These are phyloP conservation scores for Rubus idaeus DNA, from an alignment of 306 rosid species.

Conservation along the genomic window DNA sequence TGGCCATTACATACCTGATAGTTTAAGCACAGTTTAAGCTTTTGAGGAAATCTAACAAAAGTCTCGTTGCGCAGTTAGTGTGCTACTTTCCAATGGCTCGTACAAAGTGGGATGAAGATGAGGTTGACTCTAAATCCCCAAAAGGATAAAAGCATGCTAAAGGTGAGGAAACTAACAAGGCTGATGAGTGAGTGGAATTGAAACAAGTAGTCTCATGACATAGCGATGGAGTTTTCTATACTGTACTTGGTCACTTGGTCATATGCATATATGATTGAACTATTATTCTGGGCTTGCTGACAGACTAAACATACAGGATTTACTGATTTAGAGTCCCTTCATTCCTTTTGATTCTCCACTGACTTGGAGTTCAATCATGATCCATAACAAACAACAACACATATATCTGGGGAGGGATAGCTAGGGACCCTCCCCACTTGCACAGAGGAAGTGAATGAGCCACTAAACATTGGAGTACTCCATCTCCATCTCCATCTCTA, in stretches of 20 bases:
- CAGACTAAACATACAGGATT: slow-evolving; percentile 37
- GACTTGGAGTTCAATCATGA: slow-evolving; percentile 44
- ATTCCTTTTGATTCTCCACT: slow-evolving; percentile 49
- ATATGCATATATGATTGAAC: slow-evolving; percentile 38
- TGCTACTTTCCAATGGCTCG: slow-evolving; percentile 9
- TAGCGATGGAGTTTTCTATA: slow-evolving; percentile 28
- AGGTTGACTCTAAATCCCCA: slow-evolving; percentile 26
- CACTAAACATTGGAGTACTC: slow-evolving; percentile 52
- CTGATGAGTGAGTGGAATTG: slow-evolving; percentile 31
- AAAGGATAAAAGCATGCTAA: slow-evolving; percentile 27
- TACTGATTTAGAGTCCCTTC: slow-evolving; percentile 28
- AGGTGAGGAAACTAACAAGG: too few species aligned
- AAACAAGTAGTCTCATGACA: slow-evolving; percentile 27
- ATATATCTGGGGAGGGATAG: slow-evolving; percentile 41
- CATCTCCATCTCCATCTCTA: too few species aligned
- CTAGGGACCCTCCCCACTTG: slow-evolving; percentile 53
- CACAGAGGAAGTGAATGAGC: slow-evolving; percentile 37
- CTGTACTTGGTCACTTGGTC: slow-evolving; percentile 33
- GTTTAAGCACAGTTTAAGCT: too few species aligned
- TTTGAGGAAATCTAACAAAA: background rate
- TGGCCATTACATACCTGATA: background rate
- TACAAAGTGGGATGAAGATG: slow-evolving; percentile 26
- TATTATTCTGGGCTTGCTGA: slow-evolving; percentile 26
- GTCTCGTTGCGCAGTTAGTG: background rate
- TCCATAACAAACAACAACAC: slow-evolving; percentile 28